Base-by-base conservation (phyloP, 805 yeast species). In the Candida methanosorbosa region DNA sequence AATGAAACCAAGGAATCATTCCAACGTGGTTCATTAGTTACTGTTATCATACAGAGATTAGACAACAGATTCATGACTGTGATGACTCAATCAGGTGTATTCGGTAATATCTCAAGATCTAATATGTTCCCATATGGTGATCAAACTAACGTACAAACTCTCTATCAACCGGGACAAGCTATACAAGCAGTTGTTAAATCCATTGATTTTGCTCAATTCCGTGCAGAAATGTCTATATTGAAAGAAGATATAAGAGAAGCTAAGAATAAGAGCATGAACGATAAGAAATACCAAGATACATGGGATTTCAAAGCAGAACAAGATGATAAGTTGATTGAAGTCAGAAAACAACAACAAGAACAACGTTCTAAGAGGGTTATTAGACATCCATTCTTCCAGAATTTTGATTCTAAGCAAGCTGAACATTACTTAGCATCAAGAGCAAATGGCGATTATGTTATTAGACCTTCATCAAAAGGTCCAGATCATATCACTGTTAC, bases 391-490 rank as follows among this genome's bases (percentile, higher is more conserved):
- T 73, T 81, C 54, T 92, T 84, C 71, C 81, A 77, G 47, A 81
- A 84, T 42, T 81, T 88, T 64, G 82, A 77, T 47, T 72, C 82
- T 39, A 69, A 67, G 37, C 96, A 92, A 64, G 97, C 99, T 1
- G 97, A 90, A 57, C 94, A 83, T 46, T 87, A 72, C 46, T 70
- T 92, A 49, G 95, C 96, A 16, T 84, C 95, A 18, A 73, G 81
- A 53, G 74, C 79, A 29, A 80, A 88, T 43, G 99, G 99, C 35
- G 95, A 85, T 46, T 74, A 86, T 60, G 95, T 92, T 16, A 82
- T 92, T 37, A 74, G 99, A 46, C 99, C 97, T 15, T 86, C 97
- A 0, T 85, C 95, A 9, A 76, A 79, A 42, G 98, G 98, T 29
- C 68, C 73, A 31, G 83, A 85, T 42, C 96, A 79, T 57, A 68